Evolutionary conservation across 768 basidiomycete genomes (phyloP).

Genomic region (Lactifluus piperatus): DNA sequence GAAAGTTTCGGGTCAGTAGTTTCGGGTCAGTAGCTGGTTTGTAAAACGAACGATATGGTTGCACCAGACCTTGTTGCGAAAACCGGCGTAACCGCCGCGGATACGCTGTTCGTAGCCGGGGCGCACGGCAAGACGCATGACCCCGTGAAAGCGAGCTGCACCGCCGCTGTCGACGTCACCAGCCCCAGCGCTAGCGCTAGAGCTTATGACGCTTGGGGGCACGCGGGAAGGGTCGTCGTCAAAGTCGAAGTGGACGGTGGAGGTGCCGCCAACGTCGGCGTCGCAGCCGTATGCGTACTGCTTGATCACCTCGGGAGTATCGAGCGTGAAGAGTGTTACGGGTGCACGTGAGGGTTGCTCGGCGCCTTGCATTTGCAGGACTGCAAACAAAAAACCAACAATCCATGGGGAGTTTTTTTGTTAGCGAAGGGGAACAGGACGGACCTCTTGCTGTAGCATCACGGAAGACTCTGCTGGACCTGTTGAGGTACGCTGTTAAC

Average conservation of each 20-base stretch:
- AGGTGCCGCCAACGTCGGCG: conserved; percentile 78
- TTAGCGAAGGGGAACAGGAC: neutral
- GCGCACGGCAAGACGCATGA: conserved; percentile 63
- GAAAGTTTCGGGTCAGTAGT: no score
- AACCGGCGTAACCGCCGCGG: conserved; percentile 84
- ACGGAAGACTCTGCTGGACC: conserved; percentile 32
- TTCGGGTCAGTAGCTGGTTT: no score
- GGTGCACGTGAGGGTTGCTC: conserved; percentile 52
- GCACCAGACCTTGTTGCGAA: conserved; percentile 64
- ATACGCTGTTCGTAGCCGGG: conserved; percentile 59
- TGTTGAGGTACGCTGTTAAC: conserved; percentile 28
- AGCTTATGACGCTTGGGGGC: conserved; percentile 27
- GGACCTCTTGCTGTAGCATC: conserved; percentile 29
- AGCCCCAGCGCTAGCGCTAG: no score
- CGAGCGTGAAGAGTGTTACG: conserved; percentile 58
- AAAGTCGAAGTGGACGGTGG: conserved; percentile 68
- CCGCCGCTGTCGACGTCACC: conserved; percentile 22
- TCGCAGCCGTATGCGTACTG: conserved; percentile 80
- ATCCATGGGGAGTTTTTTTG: neutral
- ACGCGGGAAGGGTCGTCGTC: conserved; percentile 41
- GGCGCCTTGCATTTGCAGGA: conserved; percentile 71
- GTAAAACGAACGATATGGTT: neutral
- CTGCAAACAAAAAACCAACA: conserved; percentile 21
- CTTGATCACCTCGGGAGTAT: conserved; percentile 45
- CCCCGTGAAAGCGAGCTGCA: conserved; percentile 71